phyloP scores from a whole-genome alignment of 306 rosid genomes.

The Medicago arabica region DNA sequence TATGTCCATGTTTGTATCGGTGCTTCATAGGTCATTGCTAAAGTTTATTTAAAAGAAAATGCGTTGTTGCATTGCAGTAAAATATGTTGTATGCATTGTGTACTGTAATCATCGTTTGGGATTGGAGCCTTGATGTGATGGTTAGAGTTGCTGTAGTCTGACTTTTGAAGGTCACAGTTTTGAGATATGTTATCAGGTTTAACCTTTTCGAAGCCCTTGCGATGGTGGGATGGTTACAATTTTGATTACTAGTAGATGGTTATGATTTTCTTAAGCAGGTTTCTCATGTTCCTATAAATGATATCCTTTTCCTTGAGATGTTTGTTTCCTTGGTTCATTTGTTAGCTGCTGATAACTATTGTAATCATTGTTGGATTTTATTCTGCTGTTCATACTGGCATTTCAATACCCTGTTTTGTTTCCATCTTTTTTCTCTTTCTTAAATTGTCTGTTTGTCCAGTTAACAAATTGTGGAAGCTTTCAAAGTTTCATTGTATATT shows the following conservation, averaged over 20 bases:
- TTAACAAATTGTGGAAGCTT: neutral
- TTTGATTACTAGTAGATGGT: neutral
- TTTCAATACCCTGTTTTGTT: neutral
- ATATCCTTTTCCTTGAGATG: constrained; percentile 5
- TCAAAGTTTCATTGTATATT: constrained; percentile 6
- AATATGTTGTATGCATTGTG: neutral
- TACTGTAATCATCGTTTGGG: neutral
- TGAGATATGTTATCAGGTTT: neutral
- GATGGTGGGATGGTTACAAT: neutral
- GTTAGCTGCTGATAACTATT: neutral
- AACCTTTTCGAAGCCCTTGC: neutral
- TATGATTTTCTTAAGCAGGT: constrained; percentile 7
- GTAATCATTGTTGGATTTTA: constrained; percentile 5
- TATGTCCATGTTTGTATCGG: too few species aligned
- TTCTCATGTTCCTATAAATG: neutral
- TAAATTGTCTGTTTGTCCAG: neutral
- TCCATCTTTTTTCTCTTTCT: neutral
- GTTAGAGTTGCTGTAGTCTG: neutral
- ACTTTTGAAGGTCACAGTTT: neutral
- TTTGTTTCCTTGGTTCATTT: constrained; percentile 5
- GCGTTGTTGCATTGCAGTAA: neutral
- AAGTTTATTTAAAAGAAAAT: neutral
- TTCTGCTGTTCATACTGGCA: constrained; percentile 2
- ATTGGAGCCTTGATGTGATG: neutral
- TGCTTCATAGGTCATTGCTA: too few species aligned